phyloP scores from a whole-genome alignment of 2,329 filamentous ascomycete genomes.

The Fusarium subtropicale region DNA sequence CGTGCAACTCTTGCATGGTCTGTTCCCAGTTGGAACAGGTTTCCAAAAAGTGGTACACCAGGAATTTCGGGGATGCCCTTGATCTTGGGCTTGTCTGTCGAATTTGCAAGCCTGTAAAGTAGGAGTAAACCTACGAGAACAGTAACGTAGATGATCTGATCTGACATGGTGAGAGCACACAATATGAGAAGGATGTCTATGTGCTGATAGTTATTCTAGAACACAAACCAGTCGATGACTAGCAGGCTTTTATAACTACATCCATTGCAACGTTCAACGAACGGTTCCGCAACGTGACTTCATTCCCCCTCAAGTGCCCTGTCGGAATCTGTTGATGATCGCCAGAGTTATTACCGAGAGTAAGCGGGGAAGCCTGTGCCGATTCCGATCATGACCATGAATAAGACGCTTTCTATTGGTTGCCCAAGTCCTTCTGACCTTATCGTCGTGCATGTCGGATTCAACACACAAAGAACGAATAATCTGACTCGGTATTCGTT shows the following conservation, averaged over 20 bases:
- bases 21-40: slow-evolving; percentile 69
- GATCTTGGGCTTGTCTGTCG: slow-evolving; percentile 69
- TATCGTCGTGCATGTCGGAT: background rate
- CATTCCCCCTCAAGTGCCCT: slow-evolving; percentile 12
- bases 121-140: slow-evolving; percentile 15
- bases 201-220: background rate
- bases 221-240: background rate
- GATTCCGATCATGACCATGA: slow-evolving; percentile 12
- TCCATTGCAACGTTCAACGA: background rate
- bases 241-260: slow-evolving; percentile 5
- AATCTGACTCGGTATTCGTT: background rate
- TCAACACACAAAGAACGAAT: background rate
- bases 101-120: slow-evolving; percentile 51
- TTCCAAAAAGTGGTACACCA: slow-evolving; percentile 72
- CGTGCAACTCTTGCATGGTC: slow-evolving; percentile 66
- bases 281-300: slow-evolving; percentile 1
- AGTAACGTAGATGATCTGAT: slow-evolving; percentile 25
- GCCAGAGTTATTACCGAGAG: slow-evolving; percentile 12
- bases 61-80: slow-evolving; percentile 71
- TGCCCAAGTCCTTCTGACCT: background rate
- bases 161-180: slow-evolving; percentile 17
- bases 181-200: background rate
- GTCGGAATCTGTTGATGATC: slow-evolving; percentile 11
- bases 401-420: slow-evolving; percentile 10
- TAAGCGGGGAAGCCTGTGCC: slow-evolving; percentile 26